phyloP scores from a whole-genome alignment of 768 basidiomycete species.

The Podaxis sp. region DNA sequence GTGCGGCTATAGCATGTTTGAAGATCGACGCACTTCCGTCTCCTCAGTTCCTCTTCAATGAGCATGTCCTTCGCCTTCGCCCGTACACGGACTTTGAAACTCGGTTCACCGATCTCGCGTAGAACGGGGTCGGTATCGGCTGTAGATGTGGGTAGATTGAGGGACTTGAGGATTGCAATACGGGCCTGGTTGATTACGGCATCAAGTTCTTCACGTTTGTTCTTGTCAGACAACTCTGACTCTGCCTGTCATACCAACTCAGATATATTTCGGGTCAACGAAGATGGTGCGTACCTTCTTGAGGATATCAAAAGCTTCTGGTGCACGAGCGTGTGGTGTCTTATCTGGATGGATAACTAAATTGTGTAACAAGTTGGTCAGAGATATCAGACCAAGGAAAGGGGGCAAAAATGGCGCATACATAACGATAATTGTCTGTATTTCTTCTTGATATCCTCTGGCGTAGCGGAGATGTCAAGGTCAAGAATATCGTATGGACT shows the following conservation, averaged over 20 bases:
- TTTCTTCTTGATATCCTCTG: constrained; percentile 87
- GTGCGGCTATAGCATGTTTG: not conserved
- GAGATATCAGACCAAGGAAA: not conserved
- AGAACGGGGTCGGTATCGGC: constrained; percentile 59
- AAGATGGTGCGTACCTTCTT: constrained; percentile 65
- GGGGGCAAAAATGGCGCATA: constrained; percentile 35
- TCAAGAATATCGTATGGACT: constrained; percentile 95
- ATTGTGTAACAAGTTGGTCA: constrained; percentile 12
- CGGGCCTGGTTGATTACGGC: constrained; percentile 79
- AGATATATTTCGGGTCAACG: not conserved
- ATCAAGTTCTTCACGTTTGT: constrained; percentile 79
- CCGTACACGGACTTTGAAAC: constrained; percentile 66
- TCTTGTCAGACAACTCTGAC: constrained; percentile 75
- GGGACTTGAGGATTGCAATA: constrained; percentile 56
- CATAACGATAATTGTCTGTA: constrained; percentile 84
- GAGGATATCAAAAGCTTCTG: constrained; percentile 90
- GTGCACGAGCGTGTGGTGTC: constrained; percentile 80
- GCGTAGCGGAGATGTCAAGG: constrained; percentile 65
- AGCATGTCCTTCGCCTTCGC: constrained; percentile 79
- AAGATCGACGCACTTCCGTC: constrained; percentile 64
- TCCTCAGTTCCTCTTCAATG: constrained; percentile 86
- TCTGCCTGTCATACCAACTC: constrained; percentile 57
- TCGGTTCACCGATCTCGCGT: constrained; percentile 47
- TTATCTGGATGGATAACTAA: constrained; percentile 99
- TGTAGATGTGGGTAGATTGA: constrained; percentile 59